phyloP scores from a whole-genome alignment of 192 early-diverging fungal genomes.

The Backusella morwellensis region DNA sequence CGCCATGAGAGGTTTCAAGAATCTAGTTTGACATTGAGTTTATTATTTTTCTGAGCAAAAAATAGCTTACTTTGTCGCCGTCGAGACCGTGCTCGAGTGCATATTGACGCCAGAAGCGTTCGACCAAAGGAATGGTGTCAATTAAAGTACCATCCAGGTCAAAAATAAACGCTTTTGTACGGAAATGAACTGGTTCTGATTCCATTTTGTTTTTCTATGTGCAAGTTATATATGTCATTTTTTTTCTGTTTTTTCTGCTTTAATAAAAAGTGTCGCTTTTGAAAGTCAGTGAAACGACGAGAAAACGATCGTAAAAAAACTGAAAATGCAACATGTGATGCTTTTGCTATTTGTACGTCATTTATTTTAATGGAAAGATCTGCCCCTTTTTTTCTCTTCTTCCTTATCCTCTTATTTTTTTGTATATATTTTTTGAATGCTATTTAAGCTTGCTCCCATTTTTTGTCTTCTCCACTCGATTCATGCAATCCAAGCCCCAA shows the following conservation, averaged over 20 bases:
- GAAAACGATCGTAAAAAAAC: not conserved
- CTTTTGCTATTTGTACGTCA: not conserved
- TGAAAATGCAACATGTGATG: not conserved
- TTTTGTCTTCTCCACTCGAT: not conserved
- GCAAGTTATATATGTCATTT: not conserved
- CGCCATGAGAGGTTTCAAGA: slow-evolving; percentile 48
- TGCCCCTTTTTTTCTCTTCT: not conserved
- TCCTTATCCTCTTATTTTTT: not conserved
- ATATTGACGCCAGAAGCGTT: slow-evolving; percentile 46
- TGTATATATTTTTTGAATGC: not conserved
- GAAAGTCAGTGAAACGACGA: not conserved
- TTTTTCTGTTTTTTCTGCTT: not conserved
- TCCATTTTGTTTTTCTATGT: not conserved
- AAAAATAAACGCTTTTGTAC: slow-evolving; percentile 33
- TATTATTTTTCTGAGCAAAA: not conserved
- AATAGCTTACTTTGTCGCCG: slow-evolving; percentile 30
- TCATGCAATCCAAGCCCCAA: not conserved
- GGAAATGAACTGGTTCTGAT: not conserved
- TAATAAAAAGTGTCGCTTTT: not conserved
- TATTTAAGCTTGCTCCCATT: not conserved
- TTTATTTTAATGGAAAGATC: not conserved
- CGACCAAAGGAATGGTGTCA: slow-evolving; percentile 50
- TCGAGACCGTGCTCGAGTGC: slow-evolving; percentile 41
- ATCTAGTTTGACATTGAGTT: slow-evolving; percentile 15
- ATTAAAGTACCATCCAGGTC: slow-evolving; percentile 50